These are phyloP conservation scores for Leishmania amazonensis DNA, from an alignment of 208 protist genomes.

Conservation along the genomic window DNA sequence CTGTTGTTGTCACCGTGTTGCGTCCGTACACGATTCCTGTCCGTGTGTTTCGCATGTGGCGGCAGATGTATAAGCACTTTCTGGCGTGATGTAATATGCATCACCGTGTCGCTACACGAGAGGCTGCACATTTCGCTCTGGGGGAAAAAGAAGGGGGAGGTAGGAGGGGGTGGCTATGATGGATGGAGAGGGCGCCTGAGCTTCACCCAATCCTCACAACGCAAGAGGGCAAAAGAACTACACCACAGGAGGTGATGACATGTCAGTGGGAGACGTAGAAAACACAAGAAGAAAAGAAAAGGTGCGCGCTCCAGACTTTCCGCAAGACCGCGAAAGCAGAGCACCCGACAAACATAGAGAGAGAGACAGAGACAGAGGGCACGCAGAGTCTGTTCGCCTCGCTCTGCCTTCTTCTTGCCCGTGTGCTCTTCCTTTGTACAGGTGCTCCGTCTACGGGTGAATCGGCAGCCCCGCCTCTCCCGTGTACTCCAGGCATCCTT, in stretches of 20 bases:
- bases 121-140: neutral
- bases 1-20: neutral
- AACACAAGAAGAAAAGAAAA: slow-evolving; percentile 10
- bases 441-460: neutral
- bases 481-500: neutral
- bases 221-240: neutral
- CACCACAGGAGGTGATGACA: neutral
- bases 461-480: neutral
- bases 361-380: neutral
- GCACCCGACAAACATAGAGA: neutral
- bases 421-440: neutral
- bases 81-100: neutral
- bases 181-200: neutral
- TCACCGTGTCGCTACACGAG: too few species aligned
- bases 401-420: neutral
- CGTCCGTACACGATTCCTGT: neutral
- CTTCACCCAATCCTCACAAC: neutral
- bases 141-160: neutral
- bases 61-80: neutral
- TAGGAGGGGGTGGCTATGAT: neutral
- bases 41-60: neutral
- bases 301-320: neutral
- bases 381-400: neutral
- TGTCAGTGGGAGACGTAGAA: slow-evolving; percentile 3
- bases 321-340: neutral